phyloP scores from a whole-genome alignment of 2,329 filamentous ascomycete genomes.

The Trichophyton mentagrophytes region DNA sequence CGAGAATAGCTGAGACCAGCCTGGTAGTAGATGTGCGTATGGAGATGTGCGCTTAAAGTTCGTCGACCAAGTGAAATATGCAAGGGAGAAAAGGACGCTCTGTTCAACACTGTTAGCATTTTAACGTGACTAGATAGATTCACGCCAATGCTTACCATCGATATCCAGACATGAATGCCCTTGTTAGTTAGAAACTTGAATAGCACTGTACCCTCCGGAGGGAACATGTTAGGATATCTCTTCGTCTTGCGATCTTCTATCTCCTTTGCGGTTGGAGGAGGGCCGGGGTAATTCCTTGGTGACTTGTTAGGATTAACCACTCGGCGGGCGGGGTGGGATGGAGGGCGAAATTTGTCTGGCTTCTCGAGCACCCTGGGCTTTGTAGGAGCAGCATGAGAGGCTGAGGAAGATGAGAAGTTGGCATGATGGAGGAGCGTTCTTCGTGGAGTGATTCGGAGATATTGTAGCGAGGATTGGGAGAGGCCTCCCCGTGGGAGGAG shows the following conservation, averaged over 20 bases:
- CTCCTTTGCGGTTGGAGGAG: slow-evolving; percentile 54
- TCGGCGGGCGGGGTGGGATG: slow-evolving; percentile 68
- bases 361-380: slow-evolving; percentile 57
- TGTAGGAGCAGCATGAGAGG: slow-evolving; percentile 4
- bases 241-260: slow-evolving; percentile 51
- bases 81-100: slow-evolving; percentile 57
- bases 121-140: neutral
- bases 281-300: slow-evolving; percentile 59
- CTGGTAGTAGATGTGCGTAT: slow-evolving; percentile 65
- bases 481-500: slow-evolving; percentile 48
- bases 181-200: slow-evolving; percentile 73
- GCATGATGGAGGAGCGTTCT: slow-evolving; percentile 16
- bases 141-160: slow-evolving; percentile 49
- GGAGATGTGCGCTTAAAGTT: slow-evolving; percentile 72
- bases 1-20: slow-evolving; percentile 52
- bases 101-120: slow-evolving; percentile 19
- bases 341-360: slow-evolving; percentile 79
- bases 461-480: slow-evolving; percentile 17
- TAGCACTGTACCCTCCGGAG: slow-evolving; percentile 66
- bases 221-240: slow-evolving; percentile 81
- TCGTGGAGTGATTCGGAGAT: slow-evolving; percentile 14
- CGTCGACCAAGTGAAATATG: slow-evolving; percentile 57
- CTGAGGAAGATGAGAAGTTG: slow-evolving; percentile 15
- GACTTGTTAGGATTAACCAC: slow-evolving; percentile 36
- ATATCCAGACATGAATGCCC: slow-evolving; percentile 67